A percentile compares a stretch with the other conserved stretches of the same genome.
Conservation (phyloP, 1,284 basidiomycete genomes). For the Pyrrhoderma lamaoense region DNA sequence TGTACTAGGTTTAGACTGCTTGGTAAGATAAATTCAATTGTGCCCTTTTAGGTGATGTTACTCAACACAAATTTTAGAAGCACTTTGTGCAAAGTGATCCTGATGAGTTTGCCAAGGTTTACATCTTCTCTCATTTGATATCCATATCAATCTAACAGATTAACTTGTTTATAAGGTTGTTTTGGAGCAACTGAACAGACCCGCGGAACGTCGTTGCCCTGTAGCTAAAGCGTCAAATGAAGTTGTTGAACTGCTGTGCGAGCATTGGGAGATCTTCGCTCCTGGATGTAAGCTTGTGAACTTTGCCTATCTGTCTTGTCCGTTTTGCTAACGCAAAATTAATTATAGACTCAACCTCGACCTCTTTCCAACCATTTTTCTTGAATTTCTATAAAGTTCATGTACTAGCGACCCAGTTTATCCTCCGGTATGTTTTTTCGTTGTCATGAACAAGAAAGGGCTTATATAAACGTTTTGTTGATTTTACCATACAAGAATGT, state of each 20-base stretch:
- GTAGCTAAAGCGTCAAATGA: slow-evolving; percentile 83
- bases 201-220: slow-evolving; percentile 74
- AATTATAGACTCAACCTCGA: slow-evolving; percentile 66
- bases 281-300: slow-evolving; percentile 53
- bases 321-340: slow-evolving; percentile 19
- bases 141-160: neutral
- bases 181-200: slow-evolving; percentile 78
- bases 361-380: slow-evolving; percentile 85
- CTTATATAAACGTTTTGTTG: neutral
- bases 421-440: slow-evolving; percentile 44
- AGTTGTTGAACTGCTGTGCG: slow-evolving; percentile 81
- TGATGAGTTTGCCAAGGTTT: slow-evolving; percentile 77
- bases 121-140: neutral
- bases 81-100: slow-evolving; percentile 67
- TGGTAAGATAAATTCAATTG: slow-evolving; percentile 42
- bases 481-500: slow-evolving; percentile 53
- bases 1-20: slow-evolving; percentile 78
- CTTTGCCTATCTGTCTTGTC: neutral
- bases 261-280: slow-evolving; percentile 79
- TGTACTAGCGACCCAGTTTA: slow-evolving; percentile 78
- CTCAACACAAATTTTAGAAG: slow-evolving; percentile 35
- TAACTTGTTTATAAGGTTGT: slow-evolving; percentile 45
- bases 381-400: slow-evolving; percentile 84
- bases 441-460: neutral
- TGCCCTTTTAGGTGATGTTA: slow-evolving; percentile 6